phyloP scores from a whole-genome alignment of 768 basidiomycete species.

The Psilocybe cubensis region DNA sequence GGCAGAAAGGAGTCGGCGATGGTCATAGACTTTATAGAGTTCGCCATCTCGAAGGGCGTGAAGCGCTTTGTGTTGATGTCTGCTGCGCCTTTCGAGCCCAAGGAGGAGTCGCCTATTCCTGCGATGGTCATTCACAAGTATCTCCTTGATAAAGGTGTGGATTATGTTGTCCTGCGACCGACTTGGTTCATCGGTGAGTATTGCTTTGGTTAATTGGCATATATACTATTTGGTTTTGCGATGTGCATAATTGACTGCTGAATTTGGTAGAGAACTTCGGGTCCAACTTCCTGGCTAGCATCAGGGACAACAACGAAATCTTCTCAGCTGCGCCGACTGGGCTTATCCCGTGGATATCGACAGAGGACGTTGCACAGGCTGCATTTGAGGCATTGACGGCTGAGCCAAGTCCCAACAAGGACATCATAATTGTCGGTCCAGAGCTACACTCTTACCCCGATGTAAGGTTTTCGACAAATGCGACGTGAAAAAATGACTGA shows the following conservation, averaged over 20 bases:
- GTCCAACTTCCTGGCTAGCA: conserved; percentile 16
- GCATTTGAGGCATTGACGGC: conserved; percentile 25
- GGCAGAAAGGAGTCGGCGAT: neutral
- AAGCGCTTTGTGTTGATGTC: conserved; percentile 33
- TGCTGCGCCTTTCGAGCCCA: conserved; percentile 14
- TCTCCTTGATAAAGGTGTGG: conserved; percentile 21
- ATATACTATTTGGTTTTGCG: too few relatives aligned
- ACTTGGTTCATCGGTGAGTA: conserved; percentile 34
- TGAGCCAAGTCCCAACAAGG: conserved; percentile 16
- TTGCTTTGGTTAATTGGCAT: too few relatives aligned
- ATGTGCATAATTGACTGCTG: too few relatives aligned
- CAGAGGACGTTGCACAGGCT: conserved; percentile 34
- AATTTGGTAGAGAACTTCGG: conserved; percentile 39
- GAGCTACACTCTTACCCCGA: conserved; percentile 17
- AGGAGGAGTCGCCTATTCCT: conserved; percentile 4
- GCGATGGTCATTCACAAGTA: conserved; percentile 29
- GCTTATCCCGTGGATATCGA: conserved; percentile 24
- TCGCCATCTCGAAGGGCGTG: conserved; percentile 27
- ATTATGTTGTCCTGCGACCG: conserved; percentile 29
- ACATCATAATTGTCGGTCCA: conserved; percentile 13
- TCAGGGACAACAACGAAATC: conserved; percentile 25
- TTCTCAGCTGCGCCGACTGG: conserved; percentile 24
- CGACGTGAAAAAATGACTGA: neutral
- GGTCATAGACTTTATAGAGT: conserved; percentile 31
- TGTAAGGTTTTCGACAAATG: conserved; percentile 6